A percentile compares a stretch with the other conserved stretches of the same genome.
Conservation (phyloP, 2,329 filamentous ascomycete genomes). For the Pseudocercospora musae region DNA sequence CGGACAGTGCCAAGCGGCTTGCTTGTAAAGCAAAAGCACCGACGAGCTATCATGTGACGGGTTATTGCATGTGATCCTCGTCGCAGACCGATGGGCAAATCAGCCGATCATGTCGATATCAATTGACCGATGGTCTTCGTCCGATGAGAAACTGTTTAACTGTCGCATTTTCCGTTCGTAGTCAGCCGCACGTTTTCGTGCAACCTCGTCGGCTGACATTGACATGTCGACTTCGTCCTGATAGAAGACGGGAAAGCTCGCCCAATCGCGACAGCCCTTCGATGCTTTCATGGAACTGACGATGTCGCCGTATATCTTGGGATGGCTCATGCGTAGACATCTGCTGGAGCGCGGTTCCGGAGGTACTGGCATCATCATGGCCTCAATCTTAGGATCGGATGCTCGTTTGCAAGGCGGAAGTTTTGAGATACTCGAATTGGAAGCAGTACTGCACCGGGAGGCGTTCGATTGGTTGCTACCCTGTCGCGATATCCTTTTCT, state of each 20-base stretch:
- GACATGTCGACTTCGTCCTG: slow-evolving; percentile 33
- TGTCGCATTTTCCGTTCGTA: slow-evolving; percentile 29
- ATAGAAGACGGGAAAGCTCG: slow-evolving; percentile 34
- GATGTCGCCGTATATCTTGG: slow-evolving; percentile 34
- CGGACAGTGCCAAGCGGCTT: neutral
- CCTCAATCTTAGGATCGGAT: slow-evolving; percentile 32
- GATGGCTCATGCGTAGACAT: slow-evolving; percentile 33
- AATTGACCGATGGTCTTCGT: slow-evolving; percentile 15
- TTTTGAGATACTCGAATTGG: slow-evolving; percentile 33
- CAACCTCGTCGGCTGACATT: slow-evolving; percentile 29
- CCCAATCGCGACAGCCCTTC: slow-evolving; percentile 34
- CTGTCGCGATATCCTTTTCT: slow-evolving; percentile 23
- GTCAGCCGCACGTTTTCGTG: slow-evolving; percentile 25
- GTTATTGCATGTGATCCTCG: neutral
- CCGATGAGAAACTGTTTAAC: slow-evolving; percentile 26
- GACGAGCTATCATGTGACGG: neutral
- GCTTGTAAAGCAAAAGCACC: neutral
- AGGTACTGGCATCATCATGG: slow-evolving; percentile 36
- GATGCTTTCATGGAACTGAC: slow-evolving; percentile 33
- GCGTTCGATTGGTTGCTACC: slow-evolving; percentile 25
- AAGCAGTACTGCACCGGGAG: slow-evolving; percentile 29
- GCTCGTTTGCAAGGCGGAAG: slow-evolving; percentile 30
- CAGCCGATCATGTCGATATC: slow-evolving; percentile 29
- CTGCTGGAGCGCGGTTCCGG: slow-evolving; percentile 25
- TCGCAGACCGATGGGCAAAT: slow-evolving; percentile 4